Base-by-base conservation (phyloP, 306 rosid genomes). In the Albizia julibrissin region DNA sequence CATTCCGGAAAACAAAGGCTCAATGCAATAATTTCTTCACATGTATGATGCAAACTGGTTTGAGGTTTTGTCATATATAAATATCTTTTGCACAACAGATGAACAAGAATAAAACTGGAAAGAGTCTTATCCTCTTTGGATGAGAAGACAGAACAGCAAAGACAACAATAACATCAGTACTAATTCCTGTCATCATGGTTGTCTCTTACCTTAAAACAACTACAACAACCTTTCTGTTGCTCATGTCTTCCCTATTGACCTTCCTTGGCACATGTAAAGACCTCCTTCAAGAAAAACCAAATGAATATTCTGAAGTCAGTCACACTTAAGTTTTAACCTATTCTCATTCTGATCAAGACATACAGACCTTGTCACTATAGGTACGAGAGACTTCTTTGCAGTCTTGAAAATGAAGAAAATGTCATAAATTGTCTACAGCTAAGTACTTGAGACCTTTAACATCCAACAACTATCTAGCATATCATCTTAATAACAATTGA, bases 201-300 rank as follows among this genome's bases (percentile, higher is more conserved):
- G 13, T 61, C 7, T 50, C 29, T 86, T 77, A 94, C 98, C 97
- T 91, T 89, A 61, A 72, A 16, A 39, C 70, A n/a, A 76, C 31
- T 37, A 70, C 42, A 49, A 52, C 74, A 52, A 93, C 95, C 97
- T 93, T 89, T 34, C 73, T 66, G 70, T 72, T 89, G 79, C 79
- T 86, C 22, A 74, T 56, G 80, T 78, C 85, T 75, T 73, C 86
- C 75, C 82, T 83, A 81, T 69, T 82, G 79, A 81, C 89, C 89
- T 75, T 84, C 87, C 88, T 89, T 42, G 85, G 81, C 59, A 88
- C 87, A 2, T 95, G 93, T 72, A 95, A 85, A 78, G 98, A 95
- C 79, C 79, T 88, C 92, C 97, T 91, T 85, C 88, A 88, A 77
- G 86, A 85, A 71, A 81, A 81, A 80, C 66, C 33, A 79, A 40